Percentiles rank a stretch among this genome's conserved stretches.
Evolutionary conservation across 352 stramenopile genomes (phyloP).

Genomic region (Halophytophthora batemanensis): DNA sequence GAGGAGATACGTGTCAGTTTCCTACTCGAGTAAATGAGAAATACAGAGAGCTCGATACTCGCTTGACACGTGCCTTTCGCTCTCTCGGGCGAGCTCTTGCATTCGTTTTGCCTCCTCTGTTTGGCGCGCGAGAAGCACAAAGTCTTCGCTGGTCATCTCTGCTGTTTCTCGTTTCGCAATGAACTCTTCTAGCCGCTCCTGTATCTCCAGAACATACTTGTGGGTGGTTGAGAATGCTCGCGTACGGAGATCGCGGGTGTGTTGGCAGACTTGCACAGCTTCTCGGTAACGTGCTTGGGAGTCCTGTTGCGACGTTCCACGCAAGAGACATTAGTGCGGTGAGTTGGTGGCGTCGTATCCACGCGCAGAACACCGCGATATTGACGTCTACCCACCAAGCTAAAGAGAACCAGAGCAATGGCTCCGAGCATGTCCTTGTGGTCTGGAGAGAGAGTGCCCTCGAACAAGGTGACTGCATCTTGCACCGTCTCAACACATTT

Average conservation of each 20-base stretch:
- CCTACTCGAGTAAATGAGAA: neutral
- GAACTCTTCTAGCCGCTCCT: slow-evolving; percentile 29
- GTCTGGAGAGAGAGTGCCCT: slow-evolving; percentile 33
- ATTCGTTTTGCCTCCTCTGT: slow-evolving; percentile 17
- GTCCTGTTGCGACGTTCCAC: slow-evolving; percentile 9
- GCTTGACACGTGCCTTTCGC: slow-evolving; percentile 24
- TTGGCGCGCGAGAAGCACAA: slow-evolving; percentile 21
- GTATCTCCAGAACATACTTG: slow-evolving; percentile 18
- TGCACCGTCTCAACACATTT: slow-evolving; percentile 20
- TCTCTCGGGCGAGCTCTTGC: slow-evolving; percentile 21
- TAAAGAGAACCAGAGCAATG: slow-evolving; percentile 35
- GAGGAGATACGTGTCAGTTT: neutral
- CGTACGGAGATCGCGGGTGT: slow-evolving; percentile 14
- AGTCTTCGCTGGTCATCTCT: slow-evolving; percentile 32
- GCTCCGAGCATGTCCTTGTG: slow-evolving; percentile 40
- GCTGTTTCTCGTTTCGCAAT: slow-evolving; percentile 33
- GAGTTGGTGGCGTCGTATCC: neutral
- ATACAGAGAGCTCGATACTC: neutral
- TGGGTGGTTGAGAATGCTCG: slow-evolving; percentile 8
- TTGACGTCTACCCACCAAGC: slow-evolving; percentile 31
- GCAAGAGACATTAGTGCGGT: neutral
- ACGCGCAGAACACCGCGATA: neutral
- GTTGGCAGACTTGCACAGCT: slow-evolving; percentile 22
- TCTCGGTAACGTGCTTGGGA: slow-evolving; percentile 19
- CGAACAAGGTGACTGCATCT: slow-evolving; percentile 31